A percentile compares a stretch with the other conserved stretches of the same genome.
phyloP scores from a whole-genome alignment of 2,329 filamentous ascomycete genomes.

The Ophiostoma montium region DNA sequence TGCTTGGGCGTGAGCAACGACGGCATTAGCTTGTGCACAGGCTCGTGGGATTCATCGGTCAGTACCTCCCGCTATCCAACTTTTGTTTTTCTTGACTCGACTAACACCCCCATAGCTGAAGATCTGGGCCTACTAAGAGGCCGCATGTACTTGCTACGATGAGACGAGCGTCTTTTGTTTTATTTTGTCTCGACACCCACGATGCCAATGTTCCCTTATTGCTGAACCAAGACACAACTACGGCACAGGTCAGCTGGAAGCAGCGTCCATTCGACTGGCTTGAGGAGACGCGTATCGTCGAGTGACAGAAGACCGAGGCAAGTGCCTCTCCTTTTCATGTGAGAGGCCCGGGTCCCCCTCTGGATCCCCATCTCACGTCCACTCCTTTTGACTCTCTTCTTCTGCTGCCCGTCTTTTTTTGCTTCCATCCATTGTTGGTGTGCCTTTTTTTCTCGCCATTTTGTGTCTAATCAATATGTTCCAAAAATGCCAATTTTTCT shows the following conservation, averaged over 20 bases:
- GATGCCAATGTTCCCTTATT: neutral
- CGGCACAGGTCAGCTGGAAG: too few species aligned
- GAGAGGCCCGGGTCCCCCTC: too few species aligned
- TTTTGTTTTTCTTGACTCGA: neutral
- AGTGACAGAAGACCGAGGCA: neutral
- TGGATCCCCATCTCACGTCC: neutral
- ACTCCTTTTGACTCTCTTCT: neutral
- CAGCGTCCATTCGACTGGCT: neutral
- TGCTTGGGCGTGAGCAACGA: conserved; percentile 98
- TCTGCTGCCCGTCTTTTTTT: neutral
- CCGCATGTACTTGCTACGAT: conserved; percentile 4
- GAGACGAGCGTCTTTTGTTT: conserved; percentile 7
- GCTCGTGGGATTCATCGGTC: conserved; percentile 98
- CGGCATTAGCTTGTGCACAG: conserved; percentile 96
- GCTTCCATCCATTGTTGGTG: conserved; percentile 1
- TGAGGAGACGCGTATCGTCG: neutral
- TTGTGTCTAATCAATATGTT: neutral
- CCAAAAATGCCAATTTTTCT: conserved; percentile 1
- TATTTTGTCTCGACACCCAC: conserved; percentile 3
- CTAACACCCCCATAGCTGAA: conserved; percentile 49
- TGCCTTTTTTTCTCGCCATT: neutral
- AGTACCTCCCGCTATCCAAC: conserved; percentile 25
- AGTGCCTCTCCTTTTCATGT: neutral
- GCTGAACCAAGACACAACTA: too few species aligned
- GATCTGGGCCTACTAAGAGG: conserved; percentile 68